Conservation (phyloP, 805 yeast genomes). For the Wickerhamiella sergipiensis region DNA sequence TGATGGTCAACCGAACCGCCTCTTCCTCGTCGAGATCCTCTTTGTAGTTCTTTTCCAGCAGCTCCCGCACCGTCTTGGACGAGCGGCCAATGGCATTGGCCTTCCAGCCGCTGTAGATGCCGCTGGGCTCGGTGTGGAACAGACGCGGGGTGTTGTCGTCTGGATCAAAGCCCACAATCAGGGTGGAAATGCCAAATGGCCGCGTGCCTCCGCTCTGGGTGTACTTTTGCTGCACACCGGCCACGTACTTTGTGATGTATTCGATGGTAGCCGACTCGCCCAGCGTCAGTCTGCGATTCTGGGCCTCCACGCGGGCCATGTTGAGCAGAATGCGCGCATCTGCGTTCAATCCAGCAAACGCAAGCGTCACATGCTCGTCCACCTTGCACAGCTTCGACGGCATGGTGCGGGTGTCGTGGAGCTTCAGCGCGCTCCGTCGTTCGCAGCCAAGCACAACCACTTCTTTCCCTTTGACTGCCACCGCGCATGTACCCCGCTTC, state of each 20-base stretch:
- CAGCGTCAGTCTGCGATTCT: slow-evolving; percentile 80
- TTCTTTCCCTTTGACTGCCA: slow-evolving; percentile 83
- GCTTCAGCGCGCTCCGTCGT: slow-evolving; percentile 83
- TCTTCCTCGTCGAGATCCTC: slow-evolving; percentile 49
- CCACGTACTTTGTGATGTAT: slow-evolving; percentile 83
- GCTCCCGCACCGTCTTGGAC: slow-evolving; percentile 88
- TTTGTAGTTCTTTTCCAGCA: slow-evolving; percentile 75
- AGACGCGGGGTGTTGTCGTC: slow-evolving; percentile 68
- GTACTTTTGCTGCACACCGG: slow-evolving; percentile 95
- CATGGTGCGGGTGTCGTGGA: slow-evolving; percentile 93
- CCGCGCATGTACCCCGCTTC: slow-evolving; percentile 95
- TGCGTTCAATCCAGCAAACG: slow-evolving; percentile 97
- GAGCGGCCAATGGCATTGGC: slow-evolving; percentile 95
- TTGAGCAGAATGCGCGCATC: slow-evolving; percentile 92
- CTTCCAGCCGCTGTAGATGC: slow-evolving; percentile 95
- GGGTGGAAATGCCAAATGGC: slow-evolving; percentile 92
- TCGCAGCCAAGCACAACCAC: slow-evolving; percentile 93
- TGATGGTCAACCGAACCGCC: slow-evolving; percentile 68
- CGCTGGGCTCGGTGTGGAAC: slow-evolving; percentile 94
- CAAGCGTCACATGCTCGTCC: slow-evolving; percentile 80
- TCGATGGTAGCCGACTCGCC: slow-evolving; percentile 90
- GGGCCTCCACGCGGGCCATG: slow-evolving; percentile 93
- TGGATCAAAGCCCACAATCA: slow-evolving; percentile 91
- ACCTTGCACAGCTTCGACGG: slow-evolving; percentile 87
- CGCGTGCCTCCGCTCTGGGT: slow-evolving; percentile 98